Conservation (phyloP, 805 yeast genomes). For the Myxozyma udenii region DNA sequence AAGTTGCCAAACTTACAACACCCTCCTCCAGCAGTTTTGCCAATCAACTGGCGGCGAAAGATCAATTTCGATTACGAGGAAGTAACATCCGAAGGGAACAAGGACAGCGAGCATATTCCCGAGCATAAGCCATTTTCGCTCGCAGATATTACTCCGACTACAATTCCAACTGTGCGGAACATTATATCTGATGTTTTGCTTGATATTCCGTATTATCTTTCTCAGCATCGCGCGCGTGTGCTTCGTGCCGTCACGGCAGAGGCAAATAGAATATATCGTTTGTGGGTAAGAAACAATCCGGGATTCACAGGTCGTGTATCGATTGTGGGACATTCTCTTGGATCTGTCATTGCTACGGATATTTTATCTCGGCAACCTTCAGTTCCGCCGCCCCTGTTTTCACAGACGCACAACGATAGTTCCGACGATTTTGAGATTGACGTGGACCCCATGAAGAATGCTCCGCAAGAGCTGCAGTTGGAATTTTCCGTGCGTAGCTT, state of each 20-base stretch:
- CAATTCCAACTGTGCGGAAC: constrained; percentile 71
- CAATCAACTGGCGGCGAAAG: constrained; percentile 86
- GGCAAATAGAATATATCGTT: constrained; percentile 63
- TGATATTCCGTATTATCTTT: constrained; percentile 78
- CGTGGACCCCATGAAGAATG: constrained; percentile 4
- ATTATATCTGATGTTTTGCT: constrained; percentile 80
- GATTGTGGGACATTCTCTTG: constrained; percentile 82
- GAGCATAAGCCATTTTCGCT: constrained; percentile 50
- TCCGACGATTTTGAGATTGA: constrained; percentile 26
- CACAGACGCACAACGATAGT: constrained; percentile 9
- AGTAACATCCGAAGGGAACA: constrained; percentile 5
- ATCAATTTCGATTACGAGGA: constrained; percentile 45
- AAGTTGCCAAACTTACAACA: constrained; percentile 19
- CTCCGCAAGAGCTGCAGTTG: constrained; percentile 43
- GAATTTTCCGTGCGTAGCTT: constrained; percentile 70
- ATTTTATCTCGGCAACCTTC: constrained; percentile 50
- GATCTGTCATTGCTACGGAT: constrained; percentile 80
- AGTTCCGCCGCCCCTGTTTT: constrained; percentile 23
- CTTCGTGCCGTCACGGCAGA: constrained; percentile 64
- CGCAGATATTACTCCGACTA: constrained; percentile 69
- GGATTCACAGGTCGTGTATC: constrained; percentile 57
- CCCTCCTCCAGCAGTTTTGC: constrained; percentile 45
- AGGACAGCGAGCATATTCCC: constrained; percentile 1
- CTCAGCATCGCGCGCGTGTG: constrained; percentile 62
- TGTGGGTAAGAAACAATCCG: constrained; percentile 66